Base-by-base conservation (phyloP, 1,139 yeast genomes). In the Pichia sp. region DNA sequence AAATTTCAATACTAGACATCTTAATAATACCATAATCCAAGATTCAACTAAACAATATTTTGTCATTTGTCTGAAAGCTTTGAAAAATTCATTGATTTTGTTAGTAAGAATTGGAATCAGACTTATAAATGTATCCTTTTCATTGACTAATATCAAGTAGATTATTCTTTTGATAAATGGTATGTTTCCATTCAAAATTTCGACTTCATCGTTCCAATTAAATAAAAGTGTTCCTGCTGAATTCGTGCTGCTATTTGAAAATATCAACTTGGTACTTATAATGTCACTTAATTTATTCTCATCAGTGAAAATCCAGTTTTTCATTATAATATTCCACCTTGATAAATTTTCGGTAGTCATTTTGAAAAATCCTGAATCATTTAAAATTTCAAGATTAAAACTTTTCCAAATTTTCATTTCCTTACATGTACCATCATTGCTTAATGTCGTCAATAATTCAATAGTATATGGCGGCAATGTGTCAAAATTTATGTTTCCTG, bases 141-240 rank as follows among this genome's bases (percentile, higher is more conserved):
- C 84, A 51, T 83, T 81, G 16, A 84, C 73, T 58, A 86, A 62
- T 10, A 88, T 61, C 53, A 91, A 64, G 59, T 80, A 87, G 0
- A 87, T 71, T 1, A 89, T 72, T 50, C 91, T 74, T 53, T 77
- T 79, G 45, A 88, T 62, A 14, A 43, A 29, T 22, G 54, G 51
- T 11, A 56, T 53, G 42, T 58, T 57, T 9, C 57, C 56, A 36
- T 79, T 74, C 54, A 71, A 66, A 34, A 81, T 71, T 58, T 85
- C 93, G 44, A 50, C 59, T 19, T 85, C 80, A 56, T 88, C 96
- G 57, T 83, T 82, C 91, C 95, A 87, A 44, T 79, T 81, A 67
- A 87, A 87, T 30, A 86, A 72, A 13, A 80, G 74, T 0, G 84
- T 72, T 19, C 59, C 50, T 7, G 41, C 41, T 9, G 83, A 71